Percentiles rank a stretch among this genome's conserved stretches.
Conservation (phyloP, 2,329 filamentous ascomycete species). For the Parafenestella ontariensis region DNA sequence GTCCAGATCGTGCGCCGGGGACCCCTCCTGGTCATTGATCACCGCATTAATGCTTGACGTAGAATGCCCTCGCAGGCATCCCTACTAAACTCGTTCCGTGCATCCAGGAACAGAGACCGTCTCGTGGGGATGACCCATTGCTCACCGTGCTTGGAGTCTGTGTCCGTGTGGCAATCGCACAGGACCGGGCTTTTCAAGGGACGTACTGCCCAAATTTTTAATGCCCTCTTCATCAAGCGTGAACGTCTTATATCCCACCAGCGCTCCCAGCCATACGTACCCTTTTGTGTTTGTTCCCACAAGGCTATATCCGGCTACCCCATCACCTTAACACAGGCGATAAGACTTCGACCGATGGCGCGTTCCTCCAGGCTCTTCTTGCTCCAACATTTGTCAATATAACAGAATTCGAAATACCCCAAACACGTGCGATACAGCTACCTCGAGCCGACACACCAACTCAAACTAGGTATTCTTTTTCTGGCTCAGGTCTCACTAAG, state of each 20-base stretch:
- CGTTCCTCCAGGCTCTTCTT: slow-evolving; percentile 44
- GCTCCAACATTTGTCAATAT: slow-evolving; percentile 53
- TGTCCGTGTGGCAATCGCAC: slow-evolving; percentile 53
- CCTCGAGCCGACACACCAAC: slow-evolving; percentile 41
- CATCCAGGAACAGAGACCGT: slow-evolving; percentile 53
- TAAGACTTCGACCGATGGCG: slow-evolving; percentile 48
- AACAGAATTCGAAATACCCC: slow-evolving; percentile 48
- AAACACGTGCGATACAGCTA: slow-evolving; percentile 52
- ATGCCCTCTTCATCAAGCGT: slow-evolving; percentile 49
- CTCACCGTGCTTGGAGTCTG: slow-evolving; percentile 49
- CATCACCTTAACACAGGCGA: slow-evolving; percentile 48
- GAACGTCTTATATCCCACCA: slow-evolving; percentile 50
- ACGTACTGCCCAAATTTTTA: slow-evolving; percentile 47
- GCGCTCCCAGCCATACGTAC: slow-evolving; percentile 44
- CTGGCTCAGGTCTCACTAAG: slow-evolving; percentile 53
- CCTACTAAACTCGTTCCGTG: slow-evolving; percentile 50
- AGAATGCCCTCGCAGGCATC: slow-evolving; percentile 51
- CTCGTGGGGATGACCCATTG: slow-evolving; percentile 50
- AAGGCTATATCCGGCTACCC: slow-evolving; percentile 50
- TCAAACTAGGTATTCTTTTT: slow-evolving; percentile 49
- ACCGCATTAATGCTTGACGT: slow-evolving; percentile 56
- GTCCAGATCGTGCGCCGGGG: slow-evolving; percentile 49
- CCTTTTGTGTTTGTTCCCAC: slow-evolving; percentile 34
- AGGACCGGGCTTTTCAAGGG: slow-evolving; percentile 49
- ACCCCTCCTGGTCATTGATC: slow-evolving; percentile 50